Conservation (phyloP, 306 rosid genomes). For the Inga oerstediana region DNA sequence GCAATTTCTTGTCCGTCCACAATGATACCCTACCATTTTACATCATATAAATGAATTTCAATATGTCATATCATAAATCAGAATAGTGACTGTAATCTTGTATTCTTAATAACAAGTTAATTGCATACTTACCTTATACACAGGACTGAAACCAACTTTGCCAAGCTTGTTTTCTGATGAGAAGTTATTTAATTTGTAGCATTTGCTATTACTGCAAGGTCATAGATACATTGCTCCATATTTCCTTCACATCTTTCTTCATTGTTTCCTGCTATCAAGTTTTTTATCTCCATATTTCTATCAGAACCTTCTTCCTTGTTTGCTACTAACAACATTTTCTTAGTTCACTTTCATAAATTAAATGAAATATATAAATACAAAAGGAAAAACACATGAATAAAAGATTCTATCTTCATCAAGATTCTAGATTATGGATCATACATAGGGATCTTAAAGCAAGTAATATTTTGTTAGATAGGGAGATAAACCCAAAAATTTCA, state of each 20-base stretch:
- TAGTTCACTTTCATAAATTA: background rate
- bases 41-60: too few species aligned
- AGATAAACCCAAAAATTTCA: conserved; percentile 39
- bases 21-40: too few species aligned
- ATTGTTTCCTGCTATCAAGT: background rate
- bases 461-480: conserved; percentile 33
- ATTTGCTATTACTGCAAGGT: background rate
- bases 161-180: background rate
- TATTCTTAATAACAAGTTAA: too few species aligned
- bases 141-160: background rate
- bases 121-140: too few species aligned
- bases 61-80: too few species aligned
- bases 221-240: background rate
- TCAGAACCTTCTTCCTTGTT: background rate
- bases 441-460: conserved; percentile 46
- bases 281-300: background rate
- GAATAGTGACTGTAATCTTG: too few species aligned
- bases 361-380: too few species aligned
- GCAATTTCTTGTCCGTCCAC: too few species aligned
- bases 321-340: background rate
- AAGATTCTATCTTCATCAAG: conserved; percentile 43
- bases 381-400: too few species aligned
- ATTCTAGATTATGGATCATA: conserved; percentile 42
- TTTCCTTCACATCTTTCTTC: background rate
- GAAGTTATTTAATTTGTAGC: background rate